These are phyloP conservation scores for Metschnikowia drakensbergensis DNA, from an alignment of 805 yeast species.

Conservation along the genomic window DNA sequence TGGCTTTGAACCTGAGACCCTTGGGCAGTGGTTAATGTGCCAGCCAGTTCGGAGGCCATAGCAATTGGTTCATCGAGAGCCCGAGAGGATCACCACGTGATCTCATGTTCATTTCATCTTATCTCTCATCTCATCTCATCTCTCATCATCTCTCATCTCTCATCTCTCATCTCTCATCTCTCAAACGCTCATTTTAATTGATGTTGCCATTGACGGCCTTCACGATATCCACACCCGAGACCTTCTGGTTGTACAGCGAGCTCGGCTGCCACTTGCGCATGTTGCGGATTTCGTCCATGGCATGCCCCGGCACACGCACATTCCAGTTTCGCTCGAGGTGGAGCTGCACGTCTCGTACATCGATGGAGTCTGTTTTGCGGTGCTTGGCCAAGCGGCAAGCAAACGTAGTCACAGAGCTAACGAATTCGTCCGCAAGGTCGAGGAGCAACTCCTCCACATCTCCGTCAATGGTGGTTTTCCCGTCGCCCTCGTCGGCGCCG, in stretches of 20 bases:
- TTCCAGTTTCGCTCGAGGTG: slow-evolving; percentile 94
- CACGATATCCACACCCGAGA: slow-evolving; percentile 63
- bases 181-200: slow-evolving; percentile 6
- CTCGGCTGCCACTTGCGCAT: slow-evolving; percentile 71
- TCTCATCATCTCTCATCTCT: too few relatives aligned
- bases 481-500: slow-evolving; percentile 86
- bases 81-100: too few relatives aligned
- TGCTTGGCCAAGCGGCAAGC: slow-evolving; percentile 96
- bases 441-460: slow-evolving; percentile 89
- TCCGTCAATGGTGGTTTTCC: slow-evolving; percentile 87
- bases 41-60: too few relatives aligned
- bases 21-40: too few relatives aligned
- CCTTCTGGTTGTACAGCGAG: slow-evolving; percentile 57
- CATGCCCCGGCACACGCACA: slow-evolving; percentile 88
- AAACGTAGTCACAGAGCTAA: slow-evolving; percentile 82
- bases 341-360: slow-evolving; percentile 83
- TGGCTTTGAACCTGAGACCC: too few relatives aligned
- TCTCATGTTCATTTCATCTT: too few relatives aligned
- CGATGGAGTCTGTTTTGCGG: slow-evolving; percentile 81
- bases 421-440: slow-evolving; percentile 95
- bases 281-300: slow-evolving; percentile 84
- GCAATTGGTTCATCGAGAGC: too few relatives aligned
- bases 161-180: too few relatives aligned
- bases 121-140: too few relatives aligned
- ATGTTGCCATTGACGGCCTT: slow-evolving; percentile 55